A percentile compares a stretch with the other conserved stretches of the same genome.
Evolutionary conservation across 208 protist genomes (phyloP).

Genomic region (Trypanosoma rangeli): DNA sequence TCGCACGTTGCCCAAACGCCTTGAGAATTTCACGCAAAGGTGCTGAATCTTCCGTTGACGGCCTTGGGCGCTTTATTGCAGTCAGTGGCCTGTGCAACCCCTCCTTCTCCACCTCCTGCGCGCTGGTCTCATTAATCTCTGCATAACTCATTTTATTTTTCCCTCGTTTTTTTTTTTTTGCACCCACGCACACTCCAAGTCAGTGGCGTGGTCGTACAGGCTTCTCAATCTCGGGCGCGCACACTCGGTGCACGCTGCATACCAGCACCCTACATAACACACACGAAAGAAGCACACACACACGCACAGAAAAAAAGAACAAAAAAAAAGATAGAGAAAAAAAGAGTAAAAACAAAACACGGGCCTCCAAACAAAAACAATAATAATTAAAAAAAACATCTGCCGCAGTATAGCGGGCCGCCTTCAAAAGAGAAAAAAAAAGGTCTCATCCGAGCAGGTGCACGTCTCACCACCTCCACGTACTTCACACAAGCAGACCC

Average conservation of each 20-base stretch:
- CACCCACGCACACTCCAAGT: background rate
- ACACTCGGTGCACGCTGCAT: background rate
- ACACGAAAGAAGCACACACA: background rate
- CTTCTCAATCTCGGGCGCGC: background rate
- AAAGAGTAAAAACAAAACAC: background rate
- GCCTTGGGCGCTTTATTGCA: slow-evolving; percentile 20
- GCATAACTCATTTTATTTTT: background rate
- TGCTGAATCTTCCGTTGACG: slow-evolving; percentile 11
- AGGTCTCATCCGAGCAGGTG: background rate
- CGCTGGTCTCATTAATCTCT: background rate
- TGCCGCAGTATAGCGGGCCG: background rate
- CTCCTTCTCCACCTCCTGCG: background rate
- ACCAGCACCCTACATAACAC: background rate
- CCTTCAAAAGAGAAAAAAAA: background rate
- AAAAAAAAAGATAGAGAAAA: background rate
- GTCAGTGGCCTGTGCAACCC: background rate
- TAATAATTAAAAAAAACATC: slow-evolving; percentile 1
- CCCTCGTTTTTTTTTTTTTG: slow-evolving; percentile 13
- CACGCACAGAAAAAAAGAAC: background rate
- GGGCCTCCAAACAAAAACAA: background rate
- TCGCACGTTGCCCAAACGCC: slow-evolving; percentile 40
- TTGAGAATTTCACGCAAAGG: slow-evolving; percentile 33
- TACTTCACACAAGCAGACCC: background rate
- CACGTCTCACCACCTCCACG: background rate
- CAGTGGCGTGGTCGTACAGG: background rate